Evolutionary conservation across 1,139 yeast genomes (phyloP).

Genomic region (Hemisphaericaspora lyxosophila): DNA sequence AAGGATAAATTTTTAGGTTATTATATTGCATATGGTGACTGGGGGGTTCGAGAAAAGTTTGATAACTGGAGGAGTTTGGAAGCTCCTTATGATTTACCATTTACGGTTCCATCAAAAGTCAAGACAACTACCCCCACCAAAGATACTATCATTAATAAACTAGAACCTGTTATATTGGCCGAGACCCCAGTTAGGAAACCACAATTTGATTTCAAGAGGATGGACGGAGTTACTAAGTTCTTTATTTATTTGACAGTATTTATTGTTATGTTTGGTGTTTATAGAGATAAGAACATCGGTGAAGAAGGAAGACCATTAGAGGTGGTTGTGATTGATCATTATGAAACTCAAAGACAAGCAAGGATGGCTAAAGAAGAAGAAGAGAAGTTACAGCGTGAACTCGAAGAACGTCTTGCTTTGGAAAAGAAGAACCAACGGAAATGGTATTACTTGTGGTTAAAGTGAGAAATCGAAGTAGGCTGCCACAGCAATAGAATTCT

Average conservation of each 20-base stretch:
- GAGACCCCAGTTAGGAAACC: constrained; percentile 43
- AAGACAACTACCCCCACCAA: constrained; percentile 23
- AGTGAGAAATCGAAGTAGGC: too few species aligned
- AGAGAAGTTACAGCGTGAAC: constrained; percentile 12
- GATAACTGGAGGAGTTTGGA: constrained; percentile 38
- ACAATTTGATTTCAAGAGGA: constrained; percentile 49
- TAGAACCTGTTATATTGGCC: constrained; percentile 47
- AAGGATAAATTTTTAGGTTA: constrained; percentile 53
- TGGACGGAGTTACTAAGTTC: constrained; percentile 57
- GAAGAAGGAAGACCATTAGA: constrained; percentile 49
- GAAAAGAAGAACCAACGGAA: constrained; percentile 12
- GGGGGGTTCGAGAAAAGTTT: constrained; percentile 64
- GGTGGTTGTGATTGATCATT: constrained; percentile 36
- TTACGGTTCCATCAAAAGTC: constrained; percentile 39
- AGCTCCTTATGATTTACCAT: constrained; percentile 58
- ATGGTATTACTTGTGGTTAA: constrained; percentile 34
- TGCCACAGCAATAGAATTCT: too few species aligned
- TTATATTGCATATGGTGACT: constrained; percentile 60
- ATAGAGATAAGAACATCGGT: constrained; percentile 51
- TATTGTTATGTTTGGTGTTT: constrained; percentile 43
- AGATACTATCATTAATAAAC: constrained; percentile 25
- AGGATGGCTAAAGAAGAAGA: constrained; percentile 17
- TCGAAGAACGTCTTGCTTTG: constrained; percentile 8
- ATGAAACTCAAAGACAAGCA: constrained; percentile 30
- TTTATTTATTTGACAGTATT: constrained; percentile 47